Evolutionary conservation across 495 filamentous ascomycete species (phyloP).

Genomic region (Trichoderma asperelloides): DNA sequence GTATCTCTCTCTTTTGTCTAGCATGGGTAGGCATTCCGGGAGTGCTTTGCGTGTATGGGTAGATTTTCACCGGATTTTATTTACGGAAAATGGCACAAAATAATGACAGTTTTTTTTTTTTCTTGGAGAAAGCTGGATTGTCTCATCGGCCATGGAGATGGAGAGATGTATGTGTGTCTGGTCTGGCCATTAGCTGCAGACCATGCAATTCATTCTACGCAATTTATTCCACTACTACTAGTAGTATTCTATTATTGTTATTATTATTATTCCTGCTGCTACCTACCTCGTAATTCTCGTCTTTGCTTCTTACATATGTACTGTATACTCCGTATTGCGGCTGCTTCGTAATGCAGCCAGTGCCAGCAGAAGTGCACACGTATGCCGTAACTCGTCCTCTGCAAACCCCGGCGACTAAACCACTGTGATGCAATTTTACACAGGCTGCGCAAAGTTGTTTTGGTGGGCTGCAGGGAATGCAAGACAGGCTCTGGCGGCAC

Average conservation of each 20-base stretch:
- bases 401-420: neutral
- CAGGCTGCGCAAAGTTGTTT: slow-evolving; percentile 1
- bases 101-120: neutral
- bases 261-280: no score
- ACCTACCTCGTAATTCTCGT: no score
- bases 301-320: no score
- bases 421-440: neutral
- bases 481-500: neutral
- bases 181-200: no score
- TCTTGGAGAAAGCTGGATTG: neutral
- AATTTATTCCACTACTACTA: no score
- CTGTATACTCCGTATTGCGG: neutral
- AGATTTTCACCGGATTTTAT: neutral
- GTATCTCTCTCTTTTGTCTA: slow-evolving; percentile 3
- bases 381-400: neutral
- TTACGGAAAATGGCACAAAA: neutral
- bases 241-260: no score
- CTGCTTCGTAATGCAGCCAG: neutral
- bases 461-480: slow-evolving; percentile 8
- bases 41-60: slow-evolving; percentile 5
- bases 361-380: neutral
- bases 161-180: no score
- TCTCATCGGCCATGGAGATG: no score
- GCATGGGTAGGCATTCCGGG: slow-evolving; percentile 3
- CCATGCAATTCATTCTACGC: no score